Conservation (phyloP, 768 basidiomycete species). For the Aureoboletus auriporus region DNA sequence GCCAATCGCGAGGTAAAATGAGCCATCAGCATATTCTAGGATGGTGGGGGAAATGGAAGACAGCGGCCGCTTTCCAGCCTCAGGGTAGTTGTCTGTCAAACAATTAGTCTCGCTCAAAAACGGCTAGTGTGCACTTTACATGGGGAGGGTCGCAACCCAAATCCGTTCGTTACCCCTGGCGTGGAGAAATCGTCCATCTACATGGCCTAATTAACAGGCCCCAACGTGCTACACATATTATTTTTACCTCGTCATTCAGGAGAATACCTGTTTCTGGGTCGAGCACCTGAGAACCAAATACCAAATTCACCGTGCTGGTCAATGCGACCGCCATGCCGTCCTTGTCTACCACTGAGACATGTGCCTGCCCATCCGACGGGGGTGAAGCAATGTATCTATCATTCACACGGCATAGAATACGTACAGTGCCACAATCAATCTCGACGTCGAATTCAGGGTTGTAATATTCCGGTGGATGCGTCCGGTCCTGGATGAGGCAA, state of each 20-base stretch:
- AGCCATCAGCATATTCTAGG: constrained; percentile 69
- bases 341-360: constrained; percentile 77
- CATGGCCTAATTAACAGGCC: not conserved
- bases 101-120: not conserved
- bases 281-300: constrained; percentile 87
- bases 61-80: constrained; percentile 82
- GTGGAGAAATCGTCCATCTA: constrained; percentile 92
- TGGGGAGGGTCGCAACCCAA: constrained; percentile 78
- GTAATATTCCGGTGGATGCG: constrained; percentile 82
- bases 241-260: constrained; percentile 77
- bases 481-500: constrained; percentile 53
- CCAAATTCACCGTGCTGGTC: constrained; percentile 84
- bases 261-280: constrained; percentile 87
- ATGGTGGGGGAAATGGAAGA: constrained; percentile 84
- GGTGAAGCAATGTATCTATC: constrained; percentile 1
- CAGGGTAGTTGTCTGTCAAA: constrained; percentile 75
- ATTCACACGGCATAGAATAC: constrained; percentile 1
- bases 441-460: constrained; percentile 74
- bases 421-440: constrained; percentile 79
- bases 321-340: constrained; percentile 84
- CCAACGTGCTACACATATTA: not conserved
- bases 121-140: constrained; percentile 41
- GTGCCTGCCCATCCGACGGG: constrained; percentile 53
- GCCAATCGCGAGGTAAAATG: constrained; percentile 71
- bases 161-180: constrained; percentile 79